Conservation (phyloP, 2,329 filamentous ascomycete species). For the Basipetospora chlamydospora region DNA sequence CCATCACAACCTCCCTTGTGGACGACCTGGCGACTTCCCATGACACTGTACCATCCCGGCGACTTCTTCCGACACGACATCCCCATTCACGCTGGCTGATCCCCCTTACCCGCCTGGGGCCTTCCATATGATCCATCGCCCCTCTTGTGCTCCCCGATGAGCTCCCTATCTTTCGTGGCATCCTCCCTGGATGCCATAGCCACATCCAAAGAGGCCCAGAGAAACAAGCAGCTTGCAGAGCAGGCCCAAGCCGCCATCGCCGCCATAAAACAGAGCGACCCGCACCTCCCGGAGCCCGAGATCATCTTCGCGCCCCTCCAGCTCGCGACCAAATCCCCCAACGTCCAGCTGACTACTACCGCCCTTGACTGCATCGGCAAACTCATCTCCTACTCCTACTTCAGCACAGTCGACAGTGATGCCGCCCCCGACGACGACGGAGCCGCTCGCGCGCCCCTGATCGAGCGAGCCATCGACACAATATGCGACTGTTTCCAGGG, state of each 20-base stretch:
- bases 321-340: slow-evolving; percentile 75
- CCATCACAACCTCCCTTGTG: no score
- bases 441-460: slow-evolving; percentile 50
- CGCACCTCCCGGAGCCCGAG: slow-evolving; percentile 74
- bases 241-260: slow-evolving; percentile 67
- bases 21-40: no score
- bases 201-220: slow-evolving; percentile 78
- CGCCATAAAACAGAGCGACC: slow-evolving; percentile 74
- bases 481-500: slow-evolving; percentile 99
- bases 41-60: no score
- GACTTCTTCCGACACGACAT: neutral
- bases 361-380: slow-evolving; percentile 97
- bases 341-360: slow-evolving; percentile 71
- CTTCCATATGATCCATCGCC: slow-evolving; percentile 29
- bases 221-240: slow-evolving; percentile 71
- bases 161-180: slow-evolving; percentile 90
- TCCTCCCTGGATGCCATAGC: slow-evolving; percentile 87
- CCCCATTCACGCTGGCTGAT: neutral
- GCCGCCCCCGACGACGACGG: slow-evolving; percentile 22
- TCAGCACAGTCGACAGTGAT: slow-evolving; percentile 42
- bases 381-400: slow-evolving; percentile 97
- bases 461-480: slow-evolving; percentile 94
- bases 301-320: slow-evolving; percentile 83
- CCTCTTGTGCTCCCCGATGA: slow-evolving; percentile 49
- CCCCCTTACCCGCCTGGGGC: neutral